Percentiles rank a stretch among this genome's conserved stretches.
Conservation (phyloP, 2,329 filamentous ascomycete species). For the Neoascochyta sp. region DNA sequence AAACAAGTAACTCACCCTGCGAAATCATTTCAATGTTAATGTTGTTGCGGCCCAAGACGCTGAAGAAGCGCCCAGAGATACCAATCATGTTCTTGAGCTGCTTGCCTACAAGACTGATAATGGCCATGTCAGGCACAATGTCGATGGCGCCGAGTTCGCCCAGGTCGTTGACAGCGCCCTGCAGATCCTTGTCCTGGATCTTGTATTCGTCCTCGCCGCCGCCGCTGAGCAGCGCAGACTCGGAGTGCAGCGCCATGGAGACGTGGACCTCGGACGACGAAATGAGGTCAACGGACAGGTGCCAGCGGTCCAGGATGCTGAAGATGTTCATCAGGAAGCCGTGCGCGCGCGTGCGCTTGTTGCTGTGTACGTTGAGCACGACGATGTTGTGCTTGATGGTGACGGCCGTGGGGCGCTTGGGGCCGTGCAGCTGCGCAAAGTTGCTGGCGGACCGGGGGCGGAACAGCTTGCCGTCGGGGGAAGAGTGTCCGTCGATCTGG, state of each 20-base stretch:
- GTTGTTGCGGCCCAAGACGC: constrained; percentile 84
- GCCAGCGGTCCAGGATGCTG: constrained; percentile 79
- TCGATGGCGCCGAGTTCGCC: constrained; percentile 83
- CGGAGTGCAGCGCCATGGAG: constrained; percentile 90
- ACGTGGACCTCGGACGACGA: constrained; percentile 96
- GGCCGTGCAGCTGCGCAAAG: constrained; percentile 44
- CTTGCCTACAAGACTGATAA: constrained; percentile 87
- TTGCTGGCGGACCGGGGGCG: constrained; percentile 47
- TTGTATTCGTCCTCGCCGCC: constrained; percentile 47
- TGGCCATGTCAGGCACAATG: constrained; percentile 87
- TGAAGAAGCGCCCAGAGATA: constrained; percentile 91
- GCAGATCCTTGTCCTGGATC: constrained; percentile 47
- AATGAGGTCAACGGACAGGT: constrained; percentile 91
- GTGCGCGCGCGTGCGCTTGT: constrained; percentile 92
- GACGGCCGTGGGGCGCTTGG: constrained; percentile 60
- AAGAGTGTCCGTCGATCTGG: constrained; percentile 51
- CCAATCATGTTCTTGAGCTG: constrained; percentile 97
- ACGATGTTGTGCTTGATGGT: constrained; percentile 97
- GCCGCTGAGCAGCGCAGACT: constrained; percentile 53
- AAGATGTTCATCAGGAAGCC: constrained; percentile 96
- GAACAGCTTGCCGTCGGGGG: constrained; percentile 57
- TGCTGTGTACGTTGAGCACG: constrained; percentile 96
- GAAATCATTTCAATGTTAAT: constrained; percentile 99
- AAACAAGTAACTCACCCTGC: constrained; percentile 78
- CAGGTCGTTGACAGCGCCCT: constrained; percentile 63